Conservation (phyloP, 805 yeast genomes). For the Candida tibetensis region DNA sequence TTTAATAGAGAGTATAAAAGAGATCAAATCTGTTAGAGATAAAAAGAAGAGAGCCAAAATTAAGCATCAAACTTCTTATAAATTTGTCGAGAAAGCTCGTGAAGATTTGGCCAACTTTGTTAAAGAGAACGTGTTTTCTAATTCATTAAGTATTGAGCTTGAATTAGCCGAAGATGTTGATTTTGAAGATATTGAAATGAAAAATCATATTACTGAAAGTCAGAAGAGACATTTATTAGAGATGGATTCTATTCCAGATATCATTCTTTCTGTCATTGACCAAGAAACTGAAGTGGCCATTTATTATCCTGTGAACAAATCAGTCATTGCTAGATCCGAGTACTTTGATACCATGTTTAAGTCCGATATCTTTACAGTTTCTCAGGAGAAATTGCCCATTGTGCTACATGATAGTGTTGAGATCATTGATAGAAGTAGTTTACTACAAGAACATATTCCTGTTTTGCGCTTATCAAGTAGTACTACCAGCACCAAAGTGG, state of each 20-base stretch:
- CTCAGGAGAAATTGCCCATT: slow-evolving; percentile 16
- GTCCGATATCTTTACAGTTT: slow-evolving; percentile 34
- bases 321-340: slow-evolving; percentile 58
- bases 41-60: slow-evolving; percentile 24
- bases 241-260: slow-evolving; percentile 42
- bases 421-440: slow-evolving; percentile 16
- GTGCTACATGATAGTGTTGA: slow-evolving; percentile 6
- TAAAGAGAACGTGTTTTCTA: slow-evolving; percentile 18
- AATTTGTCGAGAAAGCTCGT: slow-evolving; percentile 35
- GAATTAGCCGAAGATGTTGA: slow-evolving; percentile 24
- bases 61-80: slow-evolving; percentile 30
- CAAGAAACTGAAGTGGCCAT: slow-evolving; percentile 21
- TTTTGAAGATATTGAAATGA: slow-evolving; percentile 28
- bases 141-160: slow-evolving; percentile 11
- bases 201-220: slow-evolving; percentile 12
- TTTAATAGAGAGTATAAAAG: slow-evolving; percentile 33
- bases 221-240: slow-evolving; percentile 24
- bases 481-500: slow-evolving; percentile 24
- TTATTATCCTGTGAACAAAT: slow-evolving; percentile 62
- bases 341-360: slow-evolving; percentile 64
- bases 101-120: slow-evolving; percentile 31
- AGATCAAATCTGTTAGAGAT: slow-evolving; percentile 21
- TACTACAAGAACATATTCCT: slow-evolving; percentile 18
- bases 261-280: slow-evolving; percentile 39
- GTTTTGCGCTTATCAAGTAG: slow-evolving; percentile 27